Percentiles rank a stretch among this genome's conserved stretches.
phyloP scores from a whole-genome alignment of 2,329 filamentous ascomycete species.

The Hypoxylon sp. region DNA sequence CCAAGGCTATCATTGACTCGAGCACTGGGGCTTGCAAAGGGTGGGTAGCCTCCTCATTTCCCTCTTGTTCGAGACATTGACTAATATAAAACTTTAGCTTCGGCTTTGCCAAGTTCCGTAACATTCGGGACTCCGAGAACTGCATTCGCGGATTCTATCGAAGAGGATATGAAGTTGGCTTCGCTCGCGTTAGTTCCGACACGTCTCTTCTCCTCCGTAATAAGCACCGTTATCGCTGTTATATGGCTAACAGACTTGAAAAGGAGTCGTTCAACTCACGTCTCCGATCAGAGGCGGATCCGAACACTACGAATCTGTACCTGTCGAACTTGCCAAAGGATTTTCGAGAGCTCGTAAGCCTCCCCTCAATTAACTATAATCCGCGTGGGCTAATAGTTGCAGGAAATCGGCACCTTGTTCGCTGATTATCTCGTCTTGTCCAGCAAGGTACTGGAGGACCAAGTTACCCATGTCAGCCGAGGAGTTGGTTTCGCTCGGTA shows the following conservation, averaged over 20 bases:
- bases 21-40: constrained; percentile 96
- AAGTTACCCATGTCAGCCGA: constrained; percentile 87
- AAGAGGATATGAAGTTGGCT: constrained; percentile 96
- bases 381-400: constrained; percentile 41
- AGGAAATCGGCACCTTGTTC: constrained; percentile 85
- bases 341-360: constrained; percentile 83
- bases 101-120: constrained; percentile 95
- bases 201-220: background rate
- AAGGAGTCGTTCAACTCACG: constrained; percentile 98
- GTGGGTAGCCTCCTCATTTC: constrained; percentile 64
- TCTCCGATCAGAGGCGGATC: constrained; percentile 95
- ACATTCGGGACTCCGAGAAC: constrained; percentile 89
- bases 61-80: constrained; percentile 6
- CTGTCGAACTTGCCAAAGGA: constrained; percentile 96
- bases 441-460: constrained; percentile 92
- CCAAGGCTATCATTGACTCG: constrained; percentile 98
- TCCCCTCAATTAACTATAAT: background rate
- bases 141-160: constrained; percentile 97
- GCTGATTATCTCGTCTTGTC: constrained; percentile 87
- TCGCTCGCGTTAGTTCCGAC: constrained; percentile 79
- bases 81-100: constrained; percentile 73
- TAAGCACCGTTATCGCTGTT: background rate
- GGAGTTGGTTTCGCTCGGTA: constrained; percentile 98
- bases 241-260: constrained; percentile 44
- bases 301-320: constrained; percentile 92